Evolutionary conservation across 768 basidiomycete genomes (phyloP).

Genomic region (Lanmaoa rubissima): DNA sequence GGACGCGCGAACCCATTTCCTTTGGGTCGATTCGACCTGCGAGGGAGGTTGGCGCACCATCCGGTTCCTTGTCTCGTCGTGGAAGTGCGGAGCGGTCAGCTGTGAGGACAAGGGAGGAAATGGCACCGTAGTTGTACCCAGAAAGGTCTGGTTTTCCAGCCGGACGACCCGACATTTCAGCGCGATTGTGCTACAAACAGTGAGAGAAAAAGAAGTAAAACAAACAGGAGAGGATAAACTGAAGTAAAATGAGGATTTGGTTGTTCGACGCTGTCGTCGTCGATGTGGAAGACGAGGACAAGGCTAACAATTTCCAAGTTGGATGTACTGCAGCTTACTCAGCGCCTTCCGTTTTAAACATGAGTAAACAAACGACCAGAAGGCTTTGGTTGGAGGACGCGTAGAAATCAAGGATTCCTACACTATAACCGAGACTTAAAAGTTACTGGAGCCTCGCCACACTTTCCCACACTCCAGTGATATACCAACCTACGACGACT

Average conservation of each 20-base stretch:
- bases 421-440: no score
- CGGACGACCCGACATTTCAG: constrained; percentile 39
- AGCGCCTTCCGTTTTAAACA: constrained; percentile 21
- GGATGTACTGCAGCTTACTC: constrained; percentile 6
- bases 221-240: neutral
- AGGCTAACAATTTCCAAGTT: neutral
- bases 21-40: constrained; percentile 85
- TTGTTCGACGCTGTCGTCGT: constrained; percentile 10
- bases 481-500: no score
- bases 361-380: constrained; percentile 14
- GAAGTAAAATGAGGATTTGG: neutral
- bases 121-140: constrained; percentile 94
- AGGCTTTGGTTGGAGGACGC: no score
- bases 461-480: no score
- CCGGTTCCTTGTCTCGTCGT: constrained; percentile 91
- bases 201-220: neutral
- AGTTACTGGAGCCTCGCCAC: no score
- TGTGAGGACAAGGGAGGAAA: constrained; percentile 92
- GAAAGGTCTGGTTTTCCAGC: constrained; percentile 74
- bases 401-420: no score
- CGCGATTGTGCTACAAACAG: constrained; percentile 3
- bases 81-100: constrained; percentile 80
- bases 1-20: constrained; percentile 95
- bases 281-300: constrained; percentile 7
- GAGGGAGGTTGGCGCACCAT: constrained; percentile 92